phyloP scores from a whole-genome alignment of 306 rosid species.

The Pyrus betulifolia region DNA sequence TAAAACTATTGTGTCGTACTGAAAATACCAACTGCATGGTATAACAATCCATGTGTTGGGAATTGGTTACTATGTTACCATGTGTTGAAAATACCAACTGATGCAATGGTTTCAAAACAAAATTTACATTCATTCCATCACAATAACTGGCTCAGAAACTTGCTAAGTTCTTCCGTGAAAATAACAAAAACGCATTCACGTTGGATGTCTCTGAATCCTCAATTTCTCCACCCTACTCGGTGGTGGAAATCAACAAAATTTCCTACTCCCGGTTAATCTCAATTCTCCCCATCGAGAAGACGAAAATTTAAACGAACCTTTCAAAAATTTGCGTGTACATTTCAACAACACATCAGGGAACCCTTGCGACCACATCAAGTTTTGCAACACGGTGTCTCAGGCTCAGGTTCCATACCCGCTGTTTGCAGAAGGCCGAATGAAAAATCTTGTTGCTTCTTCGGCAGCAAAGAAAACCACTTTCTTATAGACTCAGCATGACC shows the following conservation, averaged over 20 bases:
- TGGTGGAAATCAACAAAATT: background rate
- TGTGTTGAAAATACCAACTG: background rate
- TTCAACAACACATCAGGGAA: background rate
- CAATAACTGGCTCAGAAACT: background rate
- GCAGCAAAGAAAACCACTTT: slow-evolving; percentile 57
- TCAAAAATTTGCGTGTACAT: background rate
- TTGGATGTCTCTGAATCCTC: background rate
- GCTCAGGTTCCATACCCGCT: background rate
- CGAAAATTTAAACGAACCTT: background rate
- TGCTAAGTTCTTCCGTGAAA: background rate
- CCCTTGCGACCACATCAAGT: background rate
- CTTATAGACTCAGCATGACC: slow-evolving; percentile 34
- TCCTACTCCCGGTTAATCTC: background rate
- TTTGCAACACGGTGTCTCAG: background rate
- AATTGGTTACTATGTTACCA: too few relatives aligned
- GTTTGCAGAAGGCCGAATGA: slow-evolving; percentile 33
- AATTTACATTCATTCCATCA: background rate
- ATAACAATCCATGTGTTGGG: too few relatives aligned
- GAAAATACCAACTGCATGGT: background rate
- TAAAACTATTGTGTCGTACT: too few relatives aligned
- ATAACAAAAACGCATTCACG: background rate
- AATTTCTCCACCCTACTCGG: background rate
- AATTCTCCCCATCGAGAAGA: background rate
- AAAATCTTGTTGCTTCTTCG: slow-evolving; percentile 46
- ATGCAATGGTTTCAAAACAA: background rate